phyloP scores from a whole-genome alignment of 2,329 filamentous ascomycete species.

The Hymenoscyphus occultus region DNA sequence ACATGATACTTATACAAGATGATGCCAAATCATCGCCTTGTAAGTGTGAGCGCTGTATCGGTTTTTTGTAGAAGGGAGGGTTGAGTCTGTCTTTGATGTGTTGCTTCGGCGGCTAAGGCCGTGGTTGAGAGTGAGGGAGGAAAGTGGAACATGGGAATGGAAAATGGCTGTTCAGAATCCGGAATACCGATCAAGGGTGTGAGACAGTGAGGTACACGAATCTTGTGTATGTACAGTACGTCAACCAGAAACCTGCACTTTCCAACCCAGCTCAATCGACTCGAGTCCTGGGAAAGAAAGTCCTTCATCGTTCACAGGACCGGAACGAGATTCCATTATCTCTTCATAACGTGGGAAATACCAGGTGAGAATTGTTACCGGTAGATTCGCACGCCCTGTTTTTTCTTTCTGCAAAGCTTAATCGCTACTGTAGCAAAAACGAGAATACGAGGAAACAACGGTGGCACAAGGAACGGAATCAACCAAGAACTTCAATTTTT shows the following conservation, averaged over 20 bases:
- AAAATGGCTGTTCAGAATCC: background rate
- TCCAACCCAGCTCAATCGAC: background rate
- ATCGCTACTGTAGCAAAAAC: no score
- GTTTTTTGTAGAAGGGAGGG: background rate
- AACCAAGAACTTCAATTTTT: background rate
- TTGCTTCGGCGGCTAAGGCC: background rate
- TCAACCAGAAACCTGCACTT: no score
- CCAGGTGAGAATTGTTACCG: no score
- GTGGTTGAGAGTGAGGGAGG: background rate
- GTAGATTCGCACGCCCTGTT: no score
- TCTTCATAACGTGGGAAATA: no score
- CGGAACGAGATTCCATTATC: background rate
- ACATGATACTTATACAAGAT: background rate
- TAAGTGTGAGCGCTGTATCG: background rate
- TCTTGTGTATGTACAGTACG: background rate
- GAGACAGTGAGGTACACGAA: background rate
- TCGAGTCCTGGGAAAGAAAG: background rate
- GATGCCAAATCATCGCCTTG: background rate
- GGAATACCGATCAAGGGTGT: background rate
- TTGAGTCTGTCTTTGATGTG: background rate
- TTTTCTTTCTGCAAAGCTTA: background rate
- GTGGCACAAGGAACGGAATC: background rate
- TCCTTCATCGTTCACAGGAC: background rate
- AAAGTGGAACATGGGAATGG: no score
- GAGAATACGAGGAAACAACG: background rate